Evolutionary conservation across 805 yeast species (phyloP), one percentile per base, ranked within the genome.

Genomic region (Ogataea nitratoaversa): DNA sequence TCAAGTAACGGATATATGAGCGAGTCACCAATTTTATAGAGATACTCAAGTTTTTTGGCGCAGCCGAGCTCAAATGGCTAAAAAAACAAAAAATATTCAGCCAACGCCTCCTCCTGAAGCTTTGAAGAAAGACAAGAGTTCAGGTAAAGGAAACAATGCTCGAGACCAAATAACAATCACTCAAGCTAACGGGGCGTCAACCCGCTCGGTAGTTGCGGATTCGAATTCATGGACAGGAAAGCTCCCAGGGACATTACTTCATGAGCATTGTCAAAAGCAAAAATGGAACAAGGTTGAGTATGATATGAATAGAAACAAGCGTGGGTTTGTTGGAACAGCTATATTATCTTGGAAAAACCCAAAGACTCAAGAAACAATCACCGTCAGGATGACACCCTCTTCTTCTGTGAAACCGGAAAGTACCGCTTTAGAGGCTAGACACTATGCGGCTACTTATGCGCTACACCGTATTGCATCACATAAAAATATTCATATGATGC

Each of bases 171-270:
- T n/a, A n/a, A n/a, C n/a, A n/a, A n/a, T n/a, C n/a, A 20, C 29
- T n/a, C 43, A 40, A 8, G 42, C 37, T 8, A 48, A 47, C 33
- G 46, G 58, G 34, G 43, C 40, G 16, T 43, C 38, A 12, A 56
- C 57, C 2, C 56, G 79, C 48, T 59, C 74, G 22, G 62, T 71
- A n/a, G 84, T 80, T 0, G 73, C 84, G 0, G 81, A 84, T 13
- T 74, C 83, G 28, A 66, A 80, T 33, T 87, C 91, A 22, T 89
- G 96, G 96, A 89, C 96, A 0, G 99, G 99, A 1, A 91, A 91
- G 53, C 68, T 91, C 13, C 98, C 99, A 0, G 88, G 85, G 2
- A 80, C 93, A 0, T 62, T 91, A 14, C 71, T 91, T 4, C 87
- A 87, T 54, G 99, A 91, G 55, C 82, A 80, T 48, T 84, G 93